Evolutionary conservation across 495 filamentous ascomycete species (phyloP), one percentile per base, ranked within the genome.

Genomic region (Neurospora tetraspora): DNA sequence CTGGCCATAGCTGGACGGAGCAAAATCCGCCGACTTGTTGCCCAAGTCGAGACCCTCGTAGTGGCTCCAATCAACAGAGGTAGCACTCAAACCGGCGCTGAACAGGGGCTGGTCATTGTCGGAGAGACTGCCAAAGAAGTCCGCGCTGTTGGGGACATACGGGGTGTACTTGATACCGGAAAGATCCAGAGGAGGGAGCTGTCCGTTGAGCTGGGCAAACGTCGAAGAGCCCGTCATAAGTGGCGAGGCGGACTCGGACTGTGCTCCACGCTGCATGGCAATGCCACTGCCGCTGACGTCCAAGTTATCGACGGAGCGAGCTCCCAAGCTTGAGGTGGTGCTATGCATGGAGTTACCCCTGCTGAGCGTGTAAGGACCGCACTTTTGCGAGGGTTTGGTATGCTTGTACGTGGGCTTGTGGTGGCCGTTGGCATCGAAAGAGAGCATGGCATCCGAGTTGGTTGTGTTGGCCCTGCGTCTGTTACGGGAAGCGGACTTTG

Each of bases 391-490:
- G 73, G 91, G 88, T 80, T 93, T 91, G 82, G 96, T 91, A 80
- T 95, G 91, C 82, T 94, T 94, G 81, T 96, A 92, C 38, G 91
- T 89, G 9, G 95, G 94, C 83, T 95, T 95, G 85, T 97, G 94
- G 81, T 98, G 94, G 74, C 95, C 94, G 78, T 97, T 96, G 70
- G 91, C 88, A 84, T 97, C 96, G 73, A 96, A 89, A 43, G 92
- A 93, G 74, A 98, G 86, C 39, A 88, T 87, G 74, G 88, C 82
- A 65, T 97, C 94, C n/a, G 94, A 96, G 76, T 91, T 92, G 72
- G 90, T 89, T 70, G 93, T 92, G 73, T 91, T 91, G 71, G 96
- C 90, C 73, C 91, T 89, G 61, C 85, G 81, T 40, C 85, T 68
- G 45, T 76, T 39, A 59, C 83, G 94, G 86, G 83, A 91, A 90